Evolutionary conservation across 1,139 yeast genomes (phyloP).

Genomic region (Magnusiomyces suaveolens): DNA sequence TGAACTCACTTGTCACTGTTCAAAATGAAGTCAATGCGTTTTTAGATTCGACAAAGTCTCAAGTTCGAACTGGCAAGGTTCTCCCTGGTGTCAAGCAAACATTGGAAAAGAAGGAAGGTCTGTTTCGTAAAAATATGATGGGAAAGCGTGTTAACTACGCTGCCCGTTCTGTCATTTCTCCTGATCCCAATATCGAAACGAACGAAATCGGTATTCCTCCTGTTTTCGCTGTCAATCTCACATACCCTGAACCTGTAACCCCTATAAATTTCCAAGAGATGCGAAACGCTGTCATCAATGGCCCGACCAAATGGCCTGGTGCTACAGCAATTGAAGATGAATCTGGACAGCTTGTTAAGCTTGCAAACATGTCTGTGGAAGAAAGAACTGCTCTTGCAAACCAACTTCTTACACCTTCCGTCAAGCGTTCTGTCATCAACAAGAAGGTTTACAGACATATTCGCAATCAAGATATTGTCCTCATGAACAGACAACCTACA

Average conservation of each 20-base stretch:
- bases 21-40: conserved; percentile 94
- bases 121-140: conserved; percentile 98
- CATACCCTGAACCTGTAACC: conserved; percentile 99
- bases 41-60: conserved; percentile 85
- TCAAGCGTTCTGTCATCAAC: conserved; percentile 50
- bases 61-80: conserved; percentile 61
- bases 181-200: conserved; percentile 96
- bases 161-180: conserved; percentile 97
- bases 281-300: conserved; percentile 91
- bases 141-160: conserved; percentile 99
- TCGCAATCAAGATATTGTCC: conserved; percentile 86
- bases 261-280: conserved; percentile 80
- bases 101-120: conserved; percentile 95
- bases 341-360: conserved; percentile 79
- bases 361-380: conserved; percentile 82
- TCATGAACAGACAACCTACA: conserved; percentile 99
- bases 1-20: conserved; percentile 88
- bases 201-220: conserved; percentile 99
- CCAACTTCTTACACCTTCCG: conserved; percentile 81
- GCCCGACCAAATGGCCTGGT: conserved; percentile 98
- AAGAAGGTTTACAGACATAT: conserved; percentile 93
- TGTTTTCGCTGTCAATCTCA: conserved; percentile 87
- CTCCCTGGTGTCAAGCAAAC: conserved; percentile 97
- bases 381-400: conserved; percentile 95
- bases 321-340: conserved; percentile 94